Evolutionary conservation across 345 rosid genomes (phyloP).

Genomic region (Populus ilicifolia): DNA sequence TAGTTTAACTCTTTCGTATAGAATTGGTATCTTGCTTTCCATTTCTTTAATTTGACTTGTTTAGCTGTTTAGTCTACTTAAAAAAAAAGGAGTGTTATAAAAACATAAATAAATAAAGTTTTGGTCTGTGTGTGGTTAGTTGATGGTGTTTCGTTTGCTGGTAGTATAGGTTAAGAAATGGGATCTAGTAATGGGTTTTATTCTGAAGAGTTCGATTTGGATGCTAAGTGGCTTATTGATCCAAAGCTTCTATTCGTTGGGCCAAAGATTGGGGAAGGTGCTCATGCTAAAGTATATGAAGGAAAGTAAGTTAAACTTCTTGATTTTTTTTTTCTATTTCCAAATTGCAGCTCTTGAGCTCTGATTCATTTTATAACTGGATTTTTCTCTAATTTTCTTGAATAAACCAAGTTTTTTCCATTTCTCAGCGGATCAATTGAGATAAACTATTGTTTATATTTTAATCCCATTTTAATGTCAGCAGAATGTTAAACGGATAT

Average conservation of each 20-base stretch:
- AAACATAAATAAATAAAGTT: background rate
- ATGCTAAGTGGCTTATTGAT: constrained; percentile 83
- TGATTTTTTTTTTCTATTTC: constrained; percentile 1
- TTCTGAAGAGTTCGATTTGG: constrained; percentile 60
- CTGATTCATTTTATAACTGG: constrained; percentile 5
- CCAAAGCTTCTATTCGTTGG: constrained; percentile 90
- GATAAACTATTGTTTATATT: background rate
- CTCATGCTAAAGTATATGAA: constrained; percentile 97
- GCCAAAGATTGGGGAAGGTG: constrained; percentile 97
- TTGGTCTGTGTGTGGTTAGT: constrained; percentile 17
- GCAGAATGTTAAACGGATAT: background rate
- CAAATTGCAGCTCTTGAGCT: constrained; percentile 2
- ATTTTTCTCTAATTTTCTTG: background rate
- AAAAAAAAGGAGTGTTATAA: constrained; percentile 15
- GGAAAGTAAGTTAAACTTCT: constrained; percentile 75
- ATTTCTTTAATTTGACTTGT: constrained; percentile 17
- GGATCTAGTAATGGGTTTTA: constrained; percentile 76
- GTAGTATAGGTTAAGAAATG: constrained; percentile 37
- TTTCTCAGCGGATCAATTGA: background rate
- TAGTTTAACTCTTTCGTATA: constrained; percentile 7
- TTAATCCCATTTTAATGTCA: too few relatives aligned
- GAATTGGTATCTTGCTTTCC: constrained; percentile 6
- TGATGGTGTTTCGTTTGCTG: constrained; percentile 14
- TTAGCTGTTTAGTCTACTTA: constrained; percentile 12
- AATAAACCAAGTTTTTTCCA: background rate